These are phyloP conservation scores for Lentinula guzmanii DNA, from an alignment of 768 basidiomycete species.

Conservation along the genomic window DNA sequence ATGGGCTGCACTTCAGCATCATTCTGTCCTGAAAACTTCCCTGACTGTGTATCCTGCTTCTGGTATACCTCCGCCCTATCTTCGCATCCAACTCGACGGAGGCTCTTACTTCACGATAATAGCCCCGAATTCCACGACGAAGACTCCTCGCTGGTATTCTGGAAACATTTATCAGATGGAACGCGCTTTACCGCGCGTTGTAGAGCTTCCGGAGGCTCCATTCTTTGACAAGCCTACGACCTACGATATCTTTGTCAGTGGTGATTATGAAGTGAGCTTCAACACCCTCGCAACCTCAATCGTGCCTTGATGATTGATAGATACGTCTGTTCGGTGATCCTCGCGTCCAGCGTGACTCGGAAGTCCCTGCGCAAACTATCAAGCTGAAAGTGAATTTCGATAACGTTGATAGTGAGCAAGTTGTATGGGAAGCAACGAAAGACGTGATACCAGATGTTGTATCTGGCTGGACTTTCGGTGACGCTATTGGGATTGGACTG, in stretches of 20 bases:
- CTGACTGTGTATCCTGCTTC: constrained; percentile 51
- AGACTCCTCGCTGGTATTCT: constrained; percentile 58
- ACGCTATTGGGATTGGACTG: constrained; percentile 60
- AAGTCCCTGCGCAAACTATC: constrained; percentile 52
- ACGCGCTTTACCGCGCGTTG: constrained; percentile 38
- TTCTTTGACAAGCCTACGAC: constrained; percentile 34
- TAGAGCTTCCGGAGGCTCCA: constrained; percentile 44
- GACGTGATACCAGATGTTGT: constrained; percentile 65
- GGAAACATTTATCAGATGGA: constrained; percentile 82
- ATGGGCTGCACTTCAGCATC: constrained; percentile 84
- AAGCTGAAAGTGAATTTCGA: constrained; percentile 35
- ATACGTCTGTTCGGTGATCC: constrained; percentile 85
- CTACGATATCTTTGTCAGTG: constrained; percentile 72
- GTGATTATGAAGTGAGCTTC: constrained; percentile 68
- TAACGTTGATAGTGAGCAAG: constrained; percentile 33
- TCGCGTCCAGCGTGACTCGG: constrained; percentile 22
- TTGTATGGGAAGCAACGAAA: constrained; percentile 42
- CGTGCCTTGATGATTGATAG: constrained; percentile 25
- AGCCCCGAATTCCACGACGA: constrained; percentile 25
- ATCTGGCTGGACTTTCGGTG: constrained; percentile 70
- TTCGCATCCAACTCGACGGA: constrained; percentile 59
- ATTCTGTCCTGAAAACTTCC: constrained; percentile 60
- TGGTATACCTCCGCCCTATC: constrained; percentile 27
- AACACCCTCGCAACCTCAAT: not conserved
- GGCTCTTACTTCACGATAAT: constrained; percentile 74